Percentiles rank a stretch among this genome's conserved stretches.
Conservation (phyloP, 495 filamentous ascomycete genomes). For the Amniculicola lignicola region DNA sequence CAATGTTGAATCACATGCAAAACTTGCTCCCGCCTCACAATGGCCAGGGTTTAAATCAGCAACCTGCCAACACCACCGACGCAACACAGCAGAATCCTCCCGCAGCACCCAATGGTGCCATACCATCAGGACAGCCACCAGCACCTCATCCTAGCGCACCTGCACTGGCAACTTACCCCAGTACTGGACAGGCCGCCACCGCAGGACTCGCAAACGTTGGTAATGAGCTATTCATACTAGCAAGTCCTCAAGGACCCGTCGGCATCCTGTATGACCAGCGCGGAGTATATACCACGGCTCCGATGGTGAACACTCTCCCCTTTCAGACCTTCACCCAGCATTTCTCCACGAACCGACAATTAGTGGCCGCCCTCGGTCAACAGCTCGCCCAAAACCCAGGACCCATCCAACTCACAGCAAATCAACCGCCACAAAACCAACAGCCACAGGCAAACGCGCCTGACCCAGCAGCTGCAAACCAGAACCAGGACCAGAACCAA, state of each 20-base stretch:
- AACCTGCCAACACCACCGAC: neutral
- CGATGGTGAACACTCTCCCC: constrained; percentile 23
- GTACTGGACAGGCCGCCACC: neutral
- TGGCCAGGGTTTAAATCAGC: too few species aligned
- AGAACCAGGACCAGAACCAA: constrained; percentile 15
- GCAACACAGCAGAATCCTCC: neutral
- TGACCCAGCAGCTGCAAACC: constrained; percentile 10
- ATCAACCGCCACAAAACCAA: constrained; percentile 4
- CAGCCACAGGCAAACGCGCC: constrained; percentile 1
- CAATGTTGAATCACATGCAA: constrained; percentile 10
- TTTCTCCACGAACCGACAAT: constrained; percentile 26
- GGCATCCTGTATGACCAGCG: constrained; percentile 31
- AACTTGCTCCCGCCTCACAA: too few species aligned
- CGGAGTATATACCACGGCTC: constrained; percentile 29
- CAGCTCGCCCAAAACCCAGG: constrained; percentile 17
- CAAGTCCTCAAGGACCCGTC: constrained; percentile 31
- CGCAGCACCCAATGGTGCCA: neutral
- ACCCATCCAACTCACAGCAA: constrained; percentile 6
- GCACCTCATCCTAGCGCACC: neutral
- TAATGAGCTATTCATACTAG: constrained; percentile 30
- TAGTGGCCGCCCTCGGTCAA: constrained; percentile 22
- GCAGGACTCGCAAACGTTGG: neutral
- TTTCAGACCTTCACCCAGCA: constrained; percentile 31
- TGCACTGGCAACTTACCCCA: neutral
- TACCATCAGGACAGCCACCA: neutral